Evolutionary conservation across 257 asterid species (phyloP).

Genomic region (Lantana camara): DNA sequence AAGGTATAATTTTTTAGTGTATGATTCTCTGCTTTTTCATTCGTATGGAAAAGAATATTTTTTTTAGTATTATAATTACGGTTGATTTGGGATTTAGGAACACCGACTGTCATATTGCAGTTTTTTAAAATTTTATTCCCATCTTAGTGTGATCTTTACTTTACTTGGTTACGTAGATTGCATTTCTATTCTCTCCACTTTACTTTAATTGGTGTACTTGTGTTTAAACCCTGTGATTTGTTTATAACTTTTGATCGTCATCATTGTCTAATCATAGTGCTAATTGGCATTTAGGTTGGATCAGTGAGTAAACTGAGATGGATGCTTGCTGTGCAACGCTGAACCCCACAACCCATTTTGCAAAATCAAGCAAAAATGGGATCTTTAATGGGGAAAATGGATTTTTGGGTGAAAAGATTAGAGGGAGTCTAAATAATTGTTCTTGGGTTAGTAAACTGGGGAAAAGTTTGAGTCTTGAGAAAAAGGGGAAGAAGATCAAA

Average conservation of each 20-base stretch:
- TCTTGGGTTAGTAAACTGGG: slow-evolving; percentile 39
- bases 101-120: slow-evolving; percentile 29
- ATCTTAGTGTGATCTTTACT: slow-evolving; percentile 68
- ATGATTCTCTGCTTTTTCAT: background rate
- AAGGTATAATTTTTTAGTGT: slow-evolving; percentile 33
- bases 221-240: slow-evolving; percentile 27
- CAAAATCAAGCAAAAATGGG: slow-evolving; percentile 37
- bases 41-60: background rate
- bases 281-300: slow-evolving; percentile 25
- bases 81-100: slow-evolving; percentile 34
- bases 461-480: slow-evolving; percentile 48
- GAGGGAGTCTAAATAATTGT: slow-evolving; percentile 45
- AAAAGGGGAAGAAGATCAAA: slow-evolving; percentile 45
- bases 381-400: slow-evolving; percentile 49
- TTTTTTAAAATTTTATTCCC: slow-evolving; percentile 11
- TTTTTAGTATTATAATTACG: slow-evolving; percentile 17
- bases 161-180: slow-evolving; percentile 63
- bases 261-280: slow-evolving; percentile 17
- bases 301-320: slow-evolving; percentile 45
- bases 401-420: slow-evolving; percentile 59
- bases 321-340: slow-evolving; percentile 60
- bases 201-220: slow-evolving; percentile 25
- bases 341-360: slow-evolving; percentile 50
- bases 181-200: slow-evolving; percentile 36
- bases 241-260: slow-evolving; percentile 5